These are phyloP conservation scores for Aspergillus piperis DNA, from an alignment of 2,329 filamentous ascomycete species.

Conservation along the genomic window DNA sequence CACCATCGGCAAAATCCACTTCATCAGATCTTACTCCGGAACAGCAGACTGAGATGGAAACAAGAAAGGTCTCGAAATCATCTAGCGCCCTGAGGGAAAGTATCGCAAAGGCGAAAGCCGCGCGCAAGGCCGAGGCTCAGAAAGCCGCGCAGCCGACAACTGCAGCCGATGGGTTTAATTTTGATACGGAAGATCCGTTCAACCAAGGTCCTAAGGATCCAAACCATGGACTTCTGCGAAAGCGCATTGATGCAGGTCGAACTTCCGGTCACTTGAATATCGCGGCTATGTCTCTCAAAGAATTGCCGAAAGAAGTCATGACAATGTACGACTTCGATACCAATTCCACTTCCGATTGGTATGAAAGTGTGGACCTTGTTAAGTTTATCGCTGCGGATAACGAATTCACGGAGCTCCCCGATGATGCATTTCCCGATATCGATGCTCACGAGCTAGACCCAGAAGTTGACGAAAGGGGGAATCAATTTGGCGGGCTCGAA, in stretches of 20 bases:
- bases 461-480: conserved; percentile 67
- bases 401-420: conserved; percentile 72
- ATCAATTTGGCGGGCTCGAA: conserved; percentile 81
- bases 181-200: conserved; percentile 48
- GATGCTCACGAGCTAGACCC: conserved; percentile 59
- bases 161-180: conserved; percentile 52
- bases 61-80: conserved; percentile 61
- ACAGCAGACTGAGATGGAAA: conserved; percentile 33
- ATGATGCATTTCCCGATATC: conserved; percentile 75
- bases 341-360: conserved; percentile 71
- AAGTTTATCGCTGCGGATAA: conserved; percentile 88
- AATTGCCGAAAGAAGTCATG: conserved; percentile 79
- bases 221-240: conserved; percentile 68
- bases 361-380: conserved; percentile 84
- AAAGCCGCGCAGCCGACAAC: conserved; percentile 28
- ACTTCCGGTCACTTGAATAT: conserved; percentile 84
- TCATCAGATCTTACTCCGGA: conserved; percentile 33
- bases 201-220: conserved; percentile 62
- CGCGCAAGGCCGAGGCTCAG: conserved; percentile 59
- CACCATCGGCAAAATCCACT: conserved; percentile 32
- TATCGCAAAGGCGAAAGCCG: conserved; percentile 89
- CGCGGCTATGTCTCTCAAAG: conserved; percentile 74
- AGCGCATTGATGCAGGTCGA: conserved; percentile 71
- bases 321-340: conserved; percentile 85
- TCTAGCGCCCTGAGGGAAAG: conserved; percentile 82